phyloP scores from a whole-genome alignment of 805 yeast species.

The Wickerhamomyces kurtzmanii region DNA sequence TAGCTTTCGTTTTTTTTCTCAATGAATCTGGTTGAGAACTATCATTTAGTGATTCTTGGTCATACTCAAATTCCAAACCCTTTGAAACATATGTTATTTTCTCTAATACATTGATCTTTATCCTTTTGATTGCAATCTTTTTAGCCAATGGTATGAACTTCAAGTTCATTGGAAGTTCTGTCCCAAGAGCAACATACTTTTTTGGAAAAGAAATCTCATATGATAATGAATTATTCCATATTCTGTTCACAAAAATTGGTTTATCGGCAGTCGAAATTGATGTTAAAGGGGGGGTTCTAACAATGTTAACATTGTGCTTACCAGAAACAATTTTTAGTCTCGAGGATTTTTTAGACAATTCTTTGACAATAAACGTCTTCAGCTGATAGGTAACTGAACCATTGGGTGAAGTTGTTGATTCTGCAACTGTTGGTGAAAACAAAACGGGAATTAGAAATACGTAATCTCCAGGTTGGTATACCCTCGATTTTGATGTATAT shows the following conservation, averaged over 20 bases:
- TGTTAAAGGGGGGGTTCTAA: conserved; percentile 30
- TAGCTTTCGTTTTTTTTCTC: conserved; percentile 5
- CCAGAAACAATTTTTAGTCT: conserved; percentile 17
- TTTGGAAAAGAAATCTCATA: conserved; percentile 66
- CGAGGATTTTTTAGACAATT: conserved; percentile 21
- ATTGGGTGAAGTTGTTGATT: conserved; percentile 41
- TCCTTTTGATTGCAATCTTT: conserved; percentile 49
- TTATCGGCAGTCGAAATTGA: conserved; percentile 40
- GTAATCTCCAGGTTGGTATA: conserved; percentile 55
- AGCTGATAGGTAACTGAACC: conserved; percentile 38
- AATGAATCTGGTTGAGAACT: no score
- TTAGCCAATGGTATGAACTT: conserved; percentile 60
- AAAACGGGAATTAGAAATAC: conserved; percentile 55
- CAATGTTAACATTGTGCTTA: conserved; percentile 21
- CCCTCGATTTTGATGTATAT: conserved; percentile 3
- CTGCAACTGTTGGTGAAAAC: conserved; percentile 55
- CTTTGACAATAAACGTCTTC: conserved; percentile 18
- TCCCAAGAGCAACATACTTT: conserved; percentile 57
- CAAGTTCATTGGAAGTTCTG: conserved; percentile 49
- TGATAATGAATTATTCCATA: conserved; percentile 64
- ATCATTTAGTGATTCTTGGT: conserved; percentile 27
- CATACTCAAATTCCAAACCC: conserved; percentile 41
- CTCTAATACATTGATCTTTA: conserved; percentile 59
- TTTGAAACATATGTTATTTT: conserved; percentile 54
- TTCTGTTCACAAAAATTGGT: conserved; percentile 66